These are phyloP conservation scores for Ceratobasidium sp. DNA, from an alignment of 1,284 basidiomycete species.

Conservation along the genomic window DNA sequence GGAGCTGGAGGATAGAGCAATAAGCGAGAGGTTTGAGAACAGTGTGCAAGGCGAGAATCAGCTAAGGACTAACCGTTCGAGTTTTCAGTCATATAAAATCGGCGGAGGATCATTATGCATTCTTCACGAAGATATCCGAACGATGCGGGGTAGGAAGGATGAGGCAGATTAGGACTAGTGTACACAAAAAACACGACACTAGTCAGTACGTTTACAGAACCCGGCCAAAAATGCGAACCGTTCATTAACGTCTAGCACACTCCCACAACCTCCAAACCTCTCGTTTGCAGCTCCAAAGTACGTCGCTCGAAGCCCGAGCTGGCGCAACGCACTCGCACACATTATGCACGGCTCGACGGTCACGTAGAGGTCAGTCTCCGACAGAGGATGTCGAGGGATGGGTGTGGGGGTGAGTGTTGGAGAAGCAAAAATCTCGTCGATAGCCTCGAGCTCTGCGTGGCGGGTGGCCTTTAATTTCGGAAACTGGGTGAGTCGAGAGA, in stretches of 20 bases:
- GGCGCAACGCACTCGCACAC: constrained; percentile 95
- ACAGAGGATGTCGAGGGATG: constrained; percentile 69
- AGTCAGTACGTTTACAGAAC: neutral
- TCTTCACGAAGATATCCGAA: constrained; percentile 91
- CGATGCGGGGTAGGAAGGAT: constrained; percentile 79
- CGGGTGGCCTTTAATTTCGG: constrained; percentile 79
- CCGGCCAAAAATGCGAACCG: constrained; percentile 61
- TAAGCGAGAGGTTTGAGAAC: neutral
- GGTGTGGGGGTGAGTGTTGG: constrained; percentile 64
- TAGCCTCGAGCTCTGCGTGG: constrained; percentile 98
- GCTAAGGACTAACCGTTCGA: constrained; percentile 73
- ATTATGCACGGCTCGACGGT: constrained; percentile 99
- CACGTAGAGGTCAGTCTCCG: constrained; percentile 90
- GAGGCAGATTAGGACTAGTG: constrained; percentile 70
- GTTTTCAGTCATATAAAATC: constrained; percentile 97
- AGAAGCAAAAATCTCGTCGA: constrained; percentile 85
- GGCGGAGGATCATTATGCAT: constrained; percentile 92
- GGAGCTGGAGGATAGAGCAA: constrained; percentile 65
- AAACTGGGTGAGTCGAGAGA: neutral
- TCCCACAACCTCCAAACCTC: constrained; percentile 96
- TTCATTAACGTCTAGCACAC: constrained; percentile 88
- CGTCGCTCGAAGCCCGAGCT: constrained; percentile 91
- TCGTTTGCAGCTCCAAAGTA: constrained; percentile 97
- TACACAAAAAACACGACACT: neutral
- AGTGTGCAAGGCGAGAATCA: neutral